Percentiles rank a stretch among this genome's conserved stretches.
Evolutionary conservation across 768 basidiomycete species (phyloP).

Genomic region (Mycena alexandri): DNA sequence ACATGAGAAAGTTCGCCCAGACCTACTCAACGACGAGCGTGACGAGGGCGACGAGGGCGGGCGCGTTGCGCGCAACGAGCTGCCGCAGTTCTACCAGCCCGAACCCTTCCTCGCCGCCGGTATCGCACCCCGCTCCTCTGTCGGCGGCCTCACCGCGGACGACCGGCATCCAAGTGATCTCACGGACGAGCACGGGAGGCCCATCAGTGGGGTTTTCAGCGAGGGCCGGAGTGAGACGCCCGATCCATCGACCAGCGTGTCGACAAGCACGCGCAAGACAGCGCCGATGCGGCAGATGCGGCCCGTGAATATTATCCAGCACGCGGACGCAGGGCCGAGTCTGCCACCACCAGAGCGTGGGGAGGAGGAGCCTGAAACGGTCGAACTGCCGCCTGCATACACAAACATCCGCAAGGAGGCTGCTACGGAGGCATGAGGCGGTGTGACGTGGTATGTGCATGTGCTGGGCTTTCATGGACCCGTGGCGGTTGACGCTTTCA

Average conservation of each 20-base stretch:
- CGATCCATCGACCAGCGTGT: slow-evolving; percentile 47
- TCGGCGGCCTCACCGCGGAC: slow-evolving; percentile 47
- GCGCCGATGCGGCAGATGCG: slow-evolving; percentile 66
- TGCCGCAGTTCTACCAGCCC: slow-evolving; percentile 80
- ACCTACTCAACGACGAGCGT: slow-evolving; percentile 73
- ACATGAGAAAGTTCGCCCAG: slow-evolving; percentile 67
- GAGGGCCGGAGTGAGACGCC: slow-evolving; percentile 62
- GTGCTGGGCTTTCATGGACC: slow-evolving; percentile 8
- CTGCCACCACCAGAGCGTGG: slow-evolving; percentile 40
- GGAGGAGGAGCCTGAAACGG: slow-evolving; percentile 71
- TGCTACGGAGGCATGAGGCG: slow-evolving; percentile 2
- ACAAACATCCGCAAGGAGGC: slow-evolving; percentile 64
- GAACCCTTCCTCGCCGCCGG: slow-evolving; percentile 83
- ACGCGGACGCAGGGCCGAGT: slow-evolving; percentile 84
- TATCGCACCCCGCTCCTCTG: slow-evolving; percentile 60
- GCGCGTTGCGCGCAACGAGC: slow-evolving; percentile 56
- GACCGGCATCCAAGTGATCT: slow-evolving; percentile 39
- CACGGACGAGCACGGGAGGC: slow-evolving; percentile 46
- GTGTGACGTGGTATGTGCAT: slow-evolving; percentile 18
- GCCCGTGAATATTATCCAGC: slow-evolving; percentile 85
- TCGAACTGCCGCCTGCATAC: slow-evolving; percentile 89
- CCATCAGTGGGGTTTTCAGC: slow-evolving; percentile 52
- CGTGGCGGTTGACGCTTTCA: slow-evolving; percentile 25
- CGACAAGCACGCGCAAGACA: slow-evolving; percentile 58
- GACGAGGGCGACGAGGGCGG: slow-evolving; percentile 35